phyloP scores from a whole-genome alignment of 1,284 basidiomycete genomes.

The Leccinum pallidistipes region DNA sequence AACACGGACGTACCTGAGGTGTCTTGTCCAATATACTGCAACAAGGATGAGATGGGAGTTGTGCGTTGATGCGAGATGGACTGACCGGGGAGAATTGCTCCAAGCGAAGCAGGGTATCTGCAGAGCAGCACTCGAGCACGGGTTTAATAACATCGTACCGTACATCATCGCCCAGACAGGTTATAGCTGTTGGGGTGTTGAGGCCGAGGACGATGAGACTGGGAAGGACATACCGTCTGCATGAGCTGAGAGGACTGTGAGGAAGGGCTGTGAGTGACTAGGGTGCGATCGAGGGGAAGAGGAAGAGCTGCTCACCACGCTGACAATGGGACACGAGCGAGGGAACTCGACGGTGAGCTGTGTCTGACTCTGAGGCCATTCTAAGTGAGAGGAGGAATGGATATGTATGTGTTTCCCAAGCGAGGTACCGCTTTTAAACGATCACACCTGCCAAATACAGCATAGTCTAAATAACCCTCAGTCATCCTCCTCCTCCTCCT shows the following conservation, averaged over 20 bases:
- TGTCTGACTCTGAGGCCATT: constrained; percentile 34
- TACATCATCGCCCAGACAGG: constrained; percentile 56
- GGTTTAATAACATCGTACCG: constrained; percentile 65
- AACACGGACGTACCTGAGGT: constrained; percentile 52
- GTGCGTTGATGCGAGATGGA: constrained; percentile 16
- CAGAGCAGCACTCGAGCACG: constrained; percentile 67
- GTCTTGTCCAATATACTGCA: constrained; percentile 55
- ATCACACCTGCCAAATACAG: constrained; percentile 26
- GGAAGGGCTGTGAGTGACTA: not conserved
- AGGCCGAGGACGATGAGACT: not conserved
- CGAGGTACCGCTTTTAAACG: constrained; percentile 19
- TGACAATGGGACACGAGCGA: constrained; percentile 50
- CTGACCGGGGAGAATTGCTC: constrained; percentile 70
- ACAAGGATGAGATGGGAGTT: constrained; percentile 16
- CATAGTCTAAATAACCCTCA: not conserved
- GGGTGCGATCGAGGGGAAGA: not conserved
- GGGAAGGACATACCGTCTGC: constrained; percentile 48
- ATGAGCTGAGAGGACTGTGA: constrained; percentile 51
- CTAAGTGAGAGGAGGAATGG: not conserved
- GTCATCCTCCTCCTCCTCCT: constrained; percentile 45
- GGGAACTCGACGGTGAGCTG: constrained; percentile 41
- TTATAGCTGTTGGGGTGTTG: constrained; percentile 45
- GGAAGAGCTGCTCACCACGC: constrained; percentile 28
- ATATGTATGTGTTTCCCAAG: not conserved
- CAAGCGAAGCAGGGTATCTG: constrained; percentile 64